Conservation (phyloP, 2,329 filamentous ascomycete genomes). For the Fusarium papillatum region DNA sequence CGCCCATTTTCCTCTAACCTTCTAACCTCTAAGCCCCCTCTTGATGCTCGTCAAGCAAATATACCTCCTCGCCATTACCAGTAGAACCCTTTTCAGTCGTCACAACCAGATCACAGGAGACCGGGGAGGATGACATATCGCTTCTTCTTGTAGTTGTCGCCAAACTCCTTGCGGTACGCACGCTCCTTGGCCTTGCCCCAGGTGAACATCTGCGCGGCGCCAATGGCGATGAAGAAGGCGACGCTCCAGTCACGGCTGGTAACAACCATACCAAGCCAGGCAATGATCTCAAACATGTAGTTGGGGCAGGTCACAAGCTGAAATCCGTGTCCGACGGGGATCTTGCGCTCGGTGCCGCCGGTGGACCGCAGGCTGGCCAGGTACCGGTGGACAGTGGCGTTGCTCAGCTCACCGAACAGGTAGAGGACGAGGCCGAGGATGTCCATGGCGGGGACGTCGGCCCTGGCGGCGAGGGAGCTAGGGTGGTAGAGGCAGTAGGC, state of each 20-base stretch:
- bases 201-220: slow-evolving; percentile 82
- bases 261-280: slow-evolving; percentile 88
- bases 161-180: slow-evolving; percentile 91
- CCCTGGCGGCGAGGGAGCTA: slow-evolving; percentile 73
- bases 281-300: slow-evolving; percentile 92
- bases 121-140: slow-evolving; percentile 85
- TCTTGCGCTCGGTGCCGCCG: slow-evolving; percentile 88
- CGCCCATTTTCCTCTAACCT: slow-evolving; percentile 12
- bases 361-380: slow-evolving; percentile 82
- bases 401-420: slow-evolving; percentile 82
- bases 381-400: slow-evolving; percentile 84
- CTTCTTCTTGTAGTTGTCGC: slow-evolving; percentile 97
- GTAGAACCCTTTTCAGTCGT: background rate
- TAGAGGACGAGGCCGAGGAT: slow-evolving; percentile 80
- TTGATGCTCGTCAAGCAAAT: background rate
- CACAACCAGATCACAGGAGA: slow-evolving; percentile 66
- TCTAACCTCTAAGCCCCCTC: background rate
- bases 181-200: slow-evolving; percentile 96
- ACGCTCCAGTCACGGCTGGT: slow-evolving; percentile 86
- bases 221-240: slow-evolving; percentile 80
- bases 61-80: background rate
- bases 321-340: slow-evolving; percentile 90
- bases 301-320: slow-evolving; percentile 93
- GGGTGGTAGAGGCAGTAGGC: slow-evolving; percentile 90
- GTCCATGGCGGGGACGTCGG: slow-evolving; percentile 64